Evolutionary conservation across 2,329 filamentous ascomycete genomes (phyloP), one percentile per base, ranked within the genome.

Genomic region (Rhexocercosporidium sp.): DNA sequence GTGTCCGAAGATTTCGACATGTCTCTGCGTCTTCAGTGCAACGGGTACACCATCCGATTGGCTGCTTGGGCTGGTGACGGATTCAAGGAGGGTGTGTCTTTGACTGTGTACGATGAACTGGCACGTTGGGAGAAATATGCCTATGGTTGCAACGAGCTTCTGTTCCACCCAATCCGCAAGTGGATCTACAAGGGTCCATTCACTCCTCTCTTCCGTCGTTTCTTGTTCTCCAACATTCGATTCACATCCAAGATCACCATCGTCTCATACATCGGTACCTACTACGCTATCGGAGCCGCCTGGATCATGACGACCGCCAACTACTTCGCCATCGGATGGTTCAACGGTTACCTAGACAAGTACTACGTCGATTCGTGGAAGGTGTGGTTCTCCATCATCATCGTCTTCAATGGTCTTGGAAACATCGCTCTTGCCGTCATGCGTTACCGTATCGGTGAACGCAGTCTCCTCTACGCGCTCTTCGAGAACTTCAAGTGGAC

Each of bases 61-160:
- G 90, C 88, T 9, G 87, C 89, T 22, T 94, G 91, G 84, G 88
- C 89, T 7, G 89, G 89, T 44, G 88, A 90, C n/a, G 91, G 89
- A 59, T 94, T 93, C 83, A 90, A 93, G 77, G 92, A 95, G 77
- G 92, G 92, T 71, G 92, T 95, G 63, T 94, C 92, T 1, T 82
- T 95, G 65, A 95, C 92, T 0, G 91, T 95, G 11, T 94, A 95
- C 76, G 92, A 95, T 78, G 92, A 95, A 78, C 83, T 95, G 67
- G 90, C 91, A 1, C 90, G 92, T 66, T 95, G 92, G 92, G 92
- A 95, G 76, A 95, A 95, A 79, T 94, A 94, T 77, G 92, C 92
- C 3, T 94, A 93, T 74, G 92, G 92, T 44, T 94, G 92, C 80
- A 92, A 92, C 77, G 92, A 94, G 81, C 83, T 95, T 66, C 84